A percentile compares a stretch with the other conserved stretches of the same genome.
Evolutionary conservation across 2,329 filamentous ascomycete genomes (phyloP).

Genomic region (Grosmannia huntii): DNA sequence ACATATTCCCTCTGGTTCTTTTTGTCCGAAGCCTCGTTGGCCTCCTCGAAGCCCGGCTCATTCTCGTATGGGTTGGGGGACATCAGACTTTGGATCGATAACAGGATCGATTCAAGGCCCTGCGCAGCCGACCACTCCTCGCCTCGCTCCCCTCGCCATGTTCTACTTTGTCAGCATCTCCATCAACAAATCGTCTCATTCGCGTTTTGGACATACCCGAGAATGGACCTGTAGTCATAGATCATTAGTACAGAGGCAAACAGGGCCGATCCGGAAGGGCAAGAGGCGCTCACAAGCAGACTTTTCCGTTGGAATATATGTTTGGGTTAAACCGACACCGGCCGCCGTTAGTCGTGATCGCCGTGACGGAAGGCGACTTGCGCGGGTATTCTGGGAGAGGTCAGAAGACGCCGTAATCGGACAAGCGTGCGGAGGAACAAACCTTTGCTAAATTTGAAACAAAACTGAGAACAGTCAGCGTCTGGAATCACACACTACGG

Average conservation of each 20-base stretch:
- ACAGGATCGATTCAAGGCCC: constrained; percentile 81
- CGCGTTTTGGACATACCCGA: constrained; percentile 46
- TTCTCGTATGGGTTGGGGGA: constrained; percentile 90
- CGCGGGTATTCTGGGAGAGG: constrained; percentile 62
- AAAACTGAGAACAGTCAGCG: constrained; percentile 41
- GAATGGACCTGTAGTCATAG: constrained; percentile 51
- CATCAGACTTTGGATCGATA: constrained; percentile 95
- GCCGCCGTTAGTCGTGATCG: constrained; percentile 79
- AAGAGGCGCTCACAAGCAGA: constrained; percentile 59
- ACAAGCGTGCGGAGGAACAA: constrained; percentile 6
- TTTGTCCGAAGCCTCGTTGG: constrained; percentile 55
- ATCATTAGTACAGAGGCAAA: constrained; percentile 1
- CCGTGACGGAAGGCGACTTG: constrained; percentile 47
- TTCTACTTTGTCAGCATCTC: constrained; percentile 39
- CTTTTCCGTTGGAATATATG: constrained; percentile 82
- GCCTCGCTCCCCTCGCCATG: constrained; percentile 80
- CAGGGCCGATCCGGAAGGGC: constrained; percentile 53
- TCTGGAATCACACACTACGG: neutral
- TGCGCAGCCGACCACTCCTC: constrained; percentile 97
- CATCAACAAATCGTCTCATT: neutral
- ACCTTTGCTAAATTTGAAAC: constrained; percentile 67
- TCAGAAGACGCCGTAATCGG: neutral
- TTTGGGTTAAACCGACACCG: constrained; percentile 91
- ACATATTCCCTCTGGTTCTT: constrained; percentile 63
- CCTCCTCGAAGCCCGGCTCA: constrained; percentile 82